phyloP scores from a whole-genome alignment of 148 eudicot genomes.

The Polygonum aviculare region DNA sequence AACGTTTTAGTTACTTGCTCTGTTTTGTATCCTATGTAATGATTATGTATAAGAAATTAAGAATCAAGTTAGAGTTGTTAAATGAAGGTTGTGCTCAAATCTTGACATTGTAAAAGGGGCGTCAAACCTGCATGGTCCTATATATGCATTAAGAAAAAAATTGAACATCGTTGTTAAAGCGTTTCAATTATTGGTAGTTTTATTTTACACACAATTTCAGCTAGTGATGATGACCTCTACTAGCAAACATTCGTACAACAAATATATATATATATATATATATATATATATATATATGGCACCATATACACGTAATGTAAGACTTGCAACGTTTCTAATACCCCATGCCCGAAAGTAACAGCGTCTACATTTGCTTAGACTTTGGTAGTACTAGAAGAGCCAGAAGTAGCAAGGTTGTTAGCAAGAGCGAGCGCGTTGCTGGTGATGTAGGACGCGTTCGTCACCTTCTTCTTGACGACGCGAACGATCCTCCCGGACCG shows the following conservation, averaged over 20 bases:
- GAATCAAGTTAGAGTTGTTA: too few species aligned
- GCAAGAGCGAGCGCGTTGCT: constrained; percentile 83
- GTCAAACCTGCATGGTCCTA: too few species aligned
- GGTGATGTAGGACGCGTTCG: constrained; percentile 30
- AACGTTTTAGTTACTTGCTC: background rate
- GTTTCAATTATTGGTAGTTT: background rate
- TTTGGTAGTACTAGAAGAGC: background rate
- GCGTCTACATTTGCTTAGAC: too few species aligned
- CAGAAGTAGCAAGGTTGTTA: constrained; percentile 26
- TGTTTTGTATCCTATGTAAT: background rate
- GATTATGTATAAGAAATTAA: background rate
- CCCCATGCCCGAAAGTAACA: too few species aligned
- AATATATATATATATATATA: too few species aligned
- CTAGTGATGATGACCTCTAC: background rate
- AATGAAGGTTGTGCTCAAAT: too few species aligned
- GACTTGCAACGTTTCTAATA: too few species aligned
- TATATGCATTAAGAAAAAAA: too few species aligned
- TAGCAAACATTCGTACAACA: too few species aligned
- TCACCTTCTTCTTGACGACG: constrained; percentile 25
- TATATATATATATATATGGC: too few species aligned
- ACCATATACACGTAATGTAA: too few species aligned
- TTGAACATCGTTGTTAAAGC: background rate
- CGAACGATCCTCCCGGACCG: constrained; percentile 13
- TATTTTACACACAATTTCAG: background rate
- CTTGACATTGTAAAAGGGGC: too few species aligned